Conservation (phyloP, 2,329 filamentous ascomycete genomes). For the Lasiodiplodia sp. region DNA sequence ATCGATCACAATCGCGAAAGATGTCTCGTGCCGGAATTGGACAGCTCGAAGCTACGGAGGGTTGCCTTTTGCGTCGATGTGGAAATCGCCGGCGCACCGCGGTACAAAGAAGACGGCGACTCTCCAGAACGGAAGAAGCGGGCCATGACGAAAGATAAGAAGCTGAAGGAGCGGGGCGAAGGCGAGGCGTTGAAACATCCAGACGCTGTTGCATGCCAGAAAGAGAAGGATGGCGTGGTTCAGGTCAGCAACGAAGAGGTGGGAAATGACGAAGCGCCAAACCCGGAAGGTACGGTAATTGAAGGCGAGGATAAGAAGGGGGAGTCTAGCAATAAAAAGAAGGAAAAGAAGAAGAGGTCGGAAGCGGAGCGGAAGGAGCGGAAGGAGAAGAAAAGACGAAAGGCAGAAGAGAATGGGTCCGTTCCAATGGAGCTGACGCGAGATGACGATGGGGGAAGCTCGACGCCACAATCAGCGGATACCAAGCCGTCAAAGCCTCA, state of each 20-base stretch:
- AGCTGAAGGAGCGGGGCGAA: conserved; percentile 72
- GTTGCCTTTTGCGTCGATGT: conserved; percentile 98
- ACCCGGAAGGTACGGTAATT: conserved; percentile 47
- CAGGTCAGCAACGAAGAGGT: conserved; percentile 48
- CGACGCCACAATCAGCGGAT: conserved; percentile 31
- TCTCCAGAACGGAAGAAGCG: conserved; percentile 53
- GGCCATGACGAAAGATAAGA: conserved; percentile 60
- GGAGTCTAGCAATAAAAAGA: conserved; percentile 68
- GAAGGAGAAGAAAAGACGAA: conserved; percentile 84
- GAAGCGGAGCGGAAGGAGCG: conserved; percentile 92
- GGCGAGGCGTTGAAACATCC: conserved; percentile 76
- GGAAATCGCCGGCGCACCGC: conserved; percentile 88
- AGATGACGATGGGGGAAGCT: conserved; percentile 60
- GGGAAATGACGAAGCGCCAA: conserved; percentile 49
- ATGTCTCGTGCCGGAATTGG: conserved; percentile 79
- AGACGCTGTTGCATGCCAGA: conserved; percentile 61
- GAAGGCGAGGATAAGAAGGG: conserved; percentile 44
- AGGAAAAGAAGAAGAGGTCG: conserved; percentile 94
- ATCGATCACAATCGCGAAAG: conserved; percentile 80
- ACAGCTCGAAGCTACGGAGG: conserved; percentile 79
- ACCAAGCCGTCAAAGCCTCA: conserved; percentile 59
- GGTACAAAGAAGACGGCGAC: conserved; percentile 70
- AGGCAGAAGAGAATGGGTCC: conserved; percentile 86
- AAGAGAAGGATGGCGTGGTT: conserved; percentile 58
- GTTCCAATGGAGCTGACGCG: conserved; percentile 83